Percentiles rank a stretch among this genome's conserved stretches.
Conservation (phyloP, 352 stramenopile genomes). For the Aphanomyces euteiches region DNA sequence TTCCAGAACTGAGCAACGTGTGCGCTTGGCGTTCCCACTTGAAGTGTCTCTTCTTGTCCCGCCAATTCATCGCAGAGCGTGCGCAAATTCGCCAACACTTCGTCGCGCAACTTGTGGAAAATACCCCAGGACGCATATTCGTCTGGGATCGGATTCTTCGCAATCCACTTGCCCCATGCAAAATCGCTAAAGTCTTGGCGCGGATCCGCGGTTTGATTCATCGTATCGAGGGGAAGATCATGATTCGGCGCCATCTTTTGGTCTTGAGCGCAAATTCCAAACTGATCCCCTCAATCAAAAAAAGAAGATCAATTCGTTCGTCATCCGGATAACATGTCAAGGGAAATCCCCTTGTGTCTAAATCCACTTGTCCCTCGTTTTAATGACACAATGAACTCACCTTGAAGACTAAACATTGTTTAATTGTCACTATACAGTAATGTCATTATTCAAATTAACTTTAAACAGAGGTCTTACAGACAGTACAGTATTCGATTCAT, state of each 20-base stretch:
- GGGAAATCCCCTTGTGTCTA: too few relatives aligned
- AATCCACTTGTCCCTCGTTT: too few relatives aligned
- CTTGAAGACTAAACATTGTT: too few relatives aligned
- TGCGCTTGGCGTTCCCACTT: constrained; percentile 35
- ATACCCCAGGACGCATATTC: constrained; percentile 64
- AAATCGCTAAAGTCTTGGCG: constrained; percentile 73
- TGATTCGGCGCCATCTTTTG: not conserved
- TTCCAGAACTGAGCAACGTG: constrained; percentile 57
- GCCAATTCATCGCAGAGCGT: constrained; percentile 40
- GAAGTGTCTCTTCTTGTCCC: constrained; percentile 10
- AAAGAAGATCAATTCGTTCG: too few relatives aligned
- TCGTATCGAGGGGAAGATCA: constrained; percentile 31
- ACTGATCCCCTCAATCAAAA: too few relatives aligned
- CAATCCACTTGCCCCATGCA: constrained; percentile 53
- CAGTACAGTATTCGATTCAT: too few relatives aligned
- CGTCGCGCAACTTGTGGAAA: constrained; percentile 51
- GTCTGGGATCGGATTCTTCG: constrained; percentile 39
- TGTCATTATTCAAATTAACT: too few relatives aligned
- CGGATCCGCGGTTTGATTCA: constrained; percentile 47
- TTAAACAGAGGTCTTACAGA: too few relatives aligned
- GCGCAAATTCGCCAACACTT: constrained; percentile 53
- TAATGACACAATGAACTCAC: too few relatives aligned
- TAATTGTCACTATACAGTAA: too few relatives aligned
- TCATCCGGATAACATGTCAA: too few relatives aligned
- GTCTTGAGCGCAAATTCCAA: too few relatives aligned